Evolutionary conservation across 495 filamentous ascomycete genomes (phyloP).

Genomic region (Neurospora terricola): DNA sequence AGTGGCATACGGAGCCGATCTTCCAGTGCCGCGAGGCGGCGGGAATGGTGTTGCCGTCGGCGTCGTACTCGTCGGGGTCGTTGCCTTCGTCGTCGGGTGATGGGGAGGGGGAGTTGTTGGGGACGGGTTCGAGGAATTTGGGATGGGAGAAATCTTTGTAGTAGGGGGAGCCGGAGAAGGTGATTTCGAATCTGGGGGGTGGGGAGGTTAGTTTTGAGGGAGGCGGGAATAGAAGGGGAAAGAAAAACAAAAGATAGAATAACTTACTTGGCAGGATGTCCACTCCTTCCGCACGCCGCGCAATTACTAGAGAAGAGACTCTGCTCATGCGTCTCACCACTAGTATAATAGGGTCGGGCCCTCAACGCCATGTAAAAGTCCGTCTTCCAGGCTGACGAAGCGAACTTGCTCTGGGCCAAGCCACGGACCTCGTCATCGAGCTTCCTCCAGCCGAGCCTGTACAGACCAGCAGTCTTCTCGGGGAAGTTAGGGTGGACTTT

Average conservation of each 20-base stretch:
- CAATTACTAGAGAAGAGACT: constrained; percentile 56
- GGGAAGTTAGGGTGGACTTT: constrained; percentile 66
- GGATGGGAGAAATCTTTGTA: constrained; percentile 38
- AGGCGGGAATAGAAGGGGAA: too few species aligned
- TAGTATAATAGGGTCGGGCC: constrained; percentile 42
- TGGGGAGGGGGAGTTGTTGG: constrained; percentile 3
- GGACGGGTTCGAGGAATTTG: constrained; percentile 48
- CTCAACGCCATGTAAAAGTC: constrained; percentile 57
- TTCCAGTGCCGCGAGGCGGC: constrained; percentile 29
- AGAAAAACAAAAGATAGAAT: not conserved
- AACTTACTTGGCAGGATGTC: constrained; percentile 50
- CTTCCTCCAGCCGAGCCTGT: constrained; percentile 61
- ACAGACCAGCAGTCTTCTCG: constrained; percentile 48
- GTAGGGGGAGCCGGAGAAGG: constrained; percentile 61
- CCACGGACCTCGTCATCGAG: constrained; percentile 62
- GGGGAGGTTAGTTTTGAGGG: not conserved
- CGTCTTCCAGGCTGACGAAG: constrained; percentile 61
- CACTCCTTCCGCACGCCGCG: constrained; percentile 65
- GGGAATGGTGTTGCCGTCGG: constrained; percentile 27
- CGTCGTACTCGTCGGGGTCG: constrained; percentile 25
- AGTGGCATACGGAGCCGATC: constrained; percentile 43
- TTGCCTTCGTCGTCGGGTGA: constrained; percentile 32
- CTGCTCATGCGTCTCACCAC: constrained; percentile 22
- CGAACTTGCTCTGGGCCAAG: constrained; percentile 59
- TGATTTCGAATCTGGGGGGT: constrained; percentile 33